A percentile compares a stretch with the other conserved stretches of the same genome.
phyloP scores from a whole-genome alignment of 768 basidiomycete genomes.

The Auriscalpium vulgare region DNA sequence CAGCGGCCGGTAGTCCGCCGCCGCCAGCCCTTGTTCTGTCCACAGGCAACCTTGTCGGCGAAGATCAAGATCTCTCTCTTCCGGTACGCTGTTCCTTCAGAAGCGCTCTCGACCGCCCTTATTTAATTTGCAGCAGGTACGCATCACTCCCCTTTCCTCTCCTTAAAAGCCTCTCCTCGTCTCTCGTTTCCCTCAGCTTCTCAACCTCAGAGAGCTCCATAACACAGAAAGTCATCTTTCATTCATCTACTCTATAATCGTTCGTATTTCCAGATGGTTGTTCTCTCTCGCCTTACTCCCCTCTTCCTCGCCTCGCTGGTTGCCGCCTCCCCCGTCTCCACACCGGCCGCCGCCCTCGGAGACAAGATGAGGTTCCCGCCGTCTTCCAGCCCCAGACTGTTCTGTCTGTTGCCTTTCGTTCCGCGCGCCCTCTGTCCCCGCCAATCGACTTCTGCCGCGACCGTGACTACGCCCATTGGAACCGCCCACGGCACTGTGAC shows the following conservation, averaged over 20 bases:
- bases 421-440: slow-evolving; percentile 35
- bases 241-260: slow-evolving; percentile 5
- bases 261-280: slow-evolving; percentile 20
- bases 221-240: not conserved
- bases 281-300: slow-evolving; percentile 26
- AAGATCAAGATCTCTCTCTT: not conserved
- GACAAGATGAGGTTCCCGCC: slow-evolving; percentile 3
- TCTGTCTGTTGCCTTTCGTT: slow-evolving; percentile 41
- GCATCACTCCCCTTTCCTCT: not conserved
- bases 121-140: not conserved
- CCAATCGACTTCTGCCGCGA: slow-evolving; percentile 17
- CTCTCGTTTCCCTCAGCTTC: not conserved
- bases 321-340: slow-evolving; percentile 24
- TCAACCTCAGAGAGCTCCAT: not conserved
- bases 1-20: not conserved
- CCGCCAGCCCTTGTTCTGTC: slow-evolving; percentile 19
- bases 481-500: slow-evolving; percentile 45
- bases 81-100: not conserved
- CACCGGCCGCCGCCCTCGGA: not conserved
- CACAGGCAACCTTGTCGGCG: not conserved
- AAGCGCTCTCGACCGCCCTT: not conserved
- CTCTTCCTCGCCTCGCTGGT: slow-evolving; percentile 23
- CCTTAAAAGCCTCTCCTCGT: not conserved
- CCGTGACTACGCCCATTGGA: slow-evolving; percentile 45
- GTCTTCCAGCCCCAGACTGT: slow-evolving; percentile 21